Base-by-base conservation (phyloP, 805 yeast species). In the Suhomyces emberorum region DNA sequence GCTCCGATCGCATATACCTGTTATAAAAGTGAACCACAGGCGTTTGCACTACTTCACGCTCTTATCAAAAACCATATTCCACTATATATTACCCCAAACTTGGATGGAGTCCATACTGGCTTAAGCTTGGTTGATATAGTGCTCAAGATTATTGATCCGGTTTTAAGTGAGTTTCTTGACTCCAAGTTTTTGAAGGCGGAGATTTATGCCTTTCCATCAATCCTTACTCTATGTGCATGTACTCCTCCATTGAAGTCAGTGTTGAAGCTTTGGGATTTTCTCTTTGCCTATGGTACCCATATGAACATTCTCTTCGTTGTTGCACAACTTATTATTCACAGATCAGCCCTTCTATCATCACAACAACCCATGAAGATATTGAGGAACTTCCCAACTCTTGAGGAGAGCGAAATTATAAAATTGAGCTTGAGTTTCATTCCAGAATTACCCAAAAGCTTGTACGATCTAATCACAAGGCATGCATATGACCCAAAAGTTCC, bases 201-300 rank as follows among this genome's bases (percentile, higher is more conserved):
- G 51, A 78, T 88, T 17, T 88, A 88, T 55, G 96, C 95, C 0
- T 80, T 88, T 46, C 85, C 88, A 3, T 79, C 89, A 0, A 84
- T 88, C 1, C 61, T 89, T 44, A 88, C 97, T 0, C 63, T 89
- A 31, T 79, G 89, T 38, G 91, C 96, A 2, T 86, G 95, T 49
- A 87, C 95, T 4, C 95, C 95, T 7, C 89, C 96, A 0, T 64
- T 89, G 30, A 63, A 67, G 21, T 87, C 88, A 44, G 84, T 85
- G 1, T 60, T 88, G 25, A 75, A 79, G 39, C 67, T 88, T 12
- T 88, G 97, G 97, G 97, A 88, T 56, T 84, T 88, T 46, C 61
- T 88, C 48, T 83, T 88, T 59, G 95, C 96, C 3, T 88, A 86
- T 51, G 97, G 97, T 0, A 77, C 84, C 14, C 96, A 89, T 52